A percentile compares a stretch with the other conserved stretches of the same genome.
Evolutionary conservation across 768 basidiomycete genomes (phyloP).

Genomic region (Hemileccinum rubropunctum): DNA sequence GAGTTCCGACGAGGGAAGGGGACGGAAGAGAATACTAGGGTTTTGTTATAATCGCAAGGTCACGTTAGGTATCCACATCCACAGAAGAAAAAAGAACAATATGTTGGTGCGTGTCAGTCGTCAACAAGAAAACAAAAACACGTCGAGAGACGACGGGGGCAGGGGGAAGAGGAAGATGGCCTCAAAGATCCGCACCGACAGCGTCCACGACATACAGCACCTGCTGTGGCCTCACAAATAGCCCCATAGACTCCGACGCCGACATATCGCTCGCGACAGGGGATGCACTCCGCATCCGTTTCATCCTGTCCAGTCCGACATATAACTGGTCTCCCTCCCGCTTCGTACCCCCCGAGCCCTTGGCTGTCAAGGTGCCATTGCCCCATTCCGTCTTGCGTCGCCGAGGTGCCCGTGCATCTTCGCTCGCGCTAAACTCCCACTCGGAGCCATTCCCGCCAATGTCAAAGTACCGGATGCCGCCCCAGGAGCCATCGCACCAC

Average conservation of each 20-base stretch:
- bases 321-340: conserved; percentile 55
- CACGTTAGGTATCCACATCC: conserved; percentile 7
- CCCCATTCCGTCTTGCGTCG: conserved; percentile 24
- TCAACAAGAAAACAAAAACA: conserved; percentile 1
- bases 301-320: conserved; percentile 39
- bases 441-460: conserved; percentile 56
- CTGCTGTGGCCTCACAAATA: conserved; percentile 85
- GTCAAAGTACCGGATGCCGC: conserved; percentile 82
- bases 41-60: conserved; percentile 10
- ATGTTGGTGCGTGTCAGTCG: conserved; percentile 4
- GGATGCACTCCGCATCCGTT: conserved; percentile 66
- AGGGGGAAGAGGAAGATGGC: not conserved
- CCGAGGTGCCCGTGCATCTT: conserved; percentile 32
- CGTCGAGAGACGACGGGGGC: not conserved
- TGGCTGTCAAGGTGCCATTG: conserved; percentile 37
- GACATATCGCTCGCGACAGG: conserved; percentile 62
- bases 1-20: conserved; percentile 1
- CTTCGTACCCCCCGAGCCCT: conserved; percentile 38
- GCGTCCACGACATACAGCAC: conserved; percentile 87
- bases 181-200: conserved; percentile 61
- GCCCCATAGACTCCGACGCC: conserved; percentile 60
- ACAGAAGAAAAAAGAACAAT: conserved; percentile 2
- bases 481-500: conserved; percentile 86
- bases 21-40: conserved; percentile 9
- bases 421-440: conserved; percentile 59